Conservation (phyloP, 2,329 filamentous ascomycete genomes). For the Fusarium nodosum region DNA sequence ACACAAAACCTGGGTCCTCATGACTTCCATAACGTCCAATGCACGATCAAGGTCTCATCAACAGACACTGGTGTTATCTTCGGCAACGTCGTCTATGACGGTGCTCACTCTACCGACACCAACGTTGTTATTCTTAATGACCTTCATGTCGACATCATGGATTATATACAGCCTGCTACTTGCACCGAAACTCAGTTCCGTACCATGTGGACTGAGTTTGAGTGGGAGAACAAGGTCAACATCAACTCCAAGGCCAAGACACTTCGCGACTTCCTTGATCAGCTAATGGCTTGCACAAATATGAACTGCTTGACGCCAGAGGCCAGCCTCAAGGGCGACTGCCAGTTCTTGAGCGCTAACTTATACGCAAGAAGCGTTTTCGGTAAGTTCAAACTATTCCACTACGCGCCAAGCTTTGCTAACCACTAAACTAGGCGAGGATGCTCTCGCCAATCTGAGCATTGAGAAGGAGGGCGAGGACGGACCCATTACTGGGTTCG, state of each 20-base stretch:
- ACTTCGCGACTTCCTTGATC: constrained; percentile 89
- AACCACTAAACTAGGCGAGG: constrained; percentile 79
- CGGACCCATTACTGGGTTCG: constrained; percentile 95
- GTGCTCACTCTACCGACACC: constrained; percentile 89
- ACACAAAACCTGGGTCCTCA: constrained; percentile 96
- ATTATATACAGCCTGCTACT: constrained; percentile 97
- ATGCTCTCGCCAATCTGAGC: constrained; percentile 95
- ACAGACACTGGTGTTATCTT: constrained; percentile 99
- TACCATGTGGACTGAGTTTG: constrained; percentile 99
- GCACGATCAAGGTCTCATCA: constrained; percentile 97
- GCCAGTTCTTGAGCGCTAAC: constrained; percentile 97
- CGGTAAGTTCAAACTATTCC: constrained; percentile 73
- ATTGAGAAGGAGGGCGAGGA: constrained; percentile 98
- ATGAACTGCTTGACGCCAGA: constrained; percentile 99
- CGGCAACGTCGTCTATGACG: constrained; percentile 98
- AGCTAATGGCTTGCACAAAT: constrained; percentile 97
- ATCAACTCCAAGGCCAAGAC: constrained; percentile 98
- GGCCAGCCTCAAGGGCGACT: constrained; percentile 95
- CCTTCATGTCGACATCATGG: constrained; percentile 99
- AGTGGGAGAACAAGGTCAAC: constrained; percentile 99
- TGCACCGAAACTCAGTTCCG: constrained; percentile 99
- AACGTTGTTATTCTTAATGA: constrained; percentile 99
- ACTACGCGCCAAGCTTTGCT: constrained; percentile 30
- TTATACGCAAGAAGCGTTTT: constrained; percentile 97
- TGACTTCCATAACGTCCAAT: constrained; percentile 98